phyloP scores from a whole-genome alignment of 441 rosid genomes.

The Geranium incanum region DNA sequence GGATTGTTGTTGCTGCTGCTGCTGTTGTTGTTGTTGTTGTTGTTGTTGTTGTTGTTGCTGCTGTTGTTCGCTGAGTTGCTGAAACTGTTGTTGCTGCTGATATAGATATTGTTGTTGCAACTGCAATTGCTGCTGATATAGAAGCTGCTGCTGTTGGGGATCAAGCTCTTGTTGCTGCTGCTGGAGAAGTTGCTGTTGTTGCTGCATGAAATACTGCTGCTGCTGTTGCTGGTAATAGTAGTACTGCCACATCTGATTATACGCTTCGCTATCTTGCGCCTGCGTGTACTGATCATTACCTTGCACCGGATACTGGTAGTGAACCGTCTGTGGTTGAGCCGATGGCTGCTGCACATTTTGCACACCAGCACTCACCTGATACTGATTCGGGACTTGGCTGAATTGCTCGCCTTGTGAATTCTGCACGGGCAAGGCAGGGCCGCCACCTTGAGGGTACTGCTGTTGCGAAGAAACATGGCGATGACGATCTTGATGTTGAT shows the following conservation, averaged over 20 bases:
- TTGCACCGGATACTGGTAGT: constrained; percentile 38
- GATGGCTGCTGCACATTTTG: constrained; percentile 35
- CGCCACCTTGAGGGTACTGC: constrained; percentile 23
- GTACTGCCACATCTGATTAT: constrained; percentile 74
- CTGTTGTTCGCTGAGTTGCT: constrained; percentile 30
- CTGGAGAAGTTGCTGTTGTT: constrained; percentile 36
- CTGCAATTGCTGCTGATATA: constrained; percentile 22
- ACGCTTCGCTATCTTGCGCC: constrained; percentile 44
- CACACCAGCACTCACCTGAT: constrained; percentile 27
- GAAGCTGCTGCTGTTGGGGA: constrained; percentile 8
- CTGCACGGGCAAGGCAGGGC: constrained; percentile 22
- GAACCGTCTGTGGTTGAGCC: constrained; percentile 41
- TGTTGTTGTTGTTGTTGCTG: constrained; percentile 25
- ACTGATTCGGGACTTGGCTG: constrained; percentile 26
- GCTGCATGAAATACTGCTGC: constrained; percentile 40
- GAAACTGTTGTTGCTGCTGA: constrained; percentile 30
- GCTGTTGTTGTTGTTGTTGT: constrained; percentile 31
- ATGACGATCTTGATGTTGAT: constrained; percentile 31
- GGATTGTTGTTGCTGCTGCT: constrained; percentile 28
- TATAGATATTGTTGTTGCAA: neutral
- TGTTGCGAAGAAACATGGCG: constrained; percentile 29
- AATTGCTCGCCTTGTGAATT: constrained; percentile 32
- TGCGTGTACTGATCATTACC: constrained; percentile 38
- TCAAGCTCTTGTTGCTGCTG: constrained; percentile 30
- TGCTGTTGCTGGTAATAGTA: constrained; percentile 56